Conservation (phyloP, 768 basidiomycete genomes). For the Tephrocybe sp. region DNA sequence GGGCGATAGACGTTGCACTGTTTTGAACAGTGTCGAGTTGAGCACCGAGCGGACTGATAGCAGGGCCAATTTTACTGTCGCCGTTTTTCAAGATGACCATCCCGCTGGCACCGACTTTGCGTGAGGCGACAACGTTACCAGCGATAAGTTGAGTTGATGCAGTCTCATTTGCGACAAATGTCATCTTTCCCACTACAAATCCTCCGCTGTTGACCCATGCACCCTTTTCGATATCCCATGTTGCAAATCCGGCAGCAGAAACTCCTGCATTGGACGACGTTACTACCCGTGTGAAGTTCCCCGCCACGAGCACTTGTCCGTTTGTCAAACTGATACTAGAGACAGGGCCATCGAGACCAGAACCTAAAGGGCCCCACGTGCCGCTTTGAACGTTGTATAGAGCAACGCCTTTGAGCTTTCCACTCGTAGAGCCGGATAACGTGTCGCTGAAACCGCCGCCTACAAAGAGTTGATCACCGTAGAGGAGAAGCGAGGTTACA, state of each 20-base stretch:
- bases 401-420: constrained; percentile 60
- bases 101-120: constrained; percentile 73
- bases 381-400: constrained; percentile 67
- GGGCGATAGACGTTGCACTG: constrained; percentile 23
- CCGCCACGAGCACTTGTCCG: constrained; percentile 62
- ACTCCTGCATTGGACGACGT: constrained; percentile 31
- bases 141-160: constrained; percentile 63
- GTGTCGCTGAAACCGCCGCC: constrained; percentile 90
- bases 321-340: constrained; percentile 51
- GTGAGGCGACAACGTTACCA: constrained; percentile 58
- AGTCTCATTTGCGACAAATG: constrained; percentile 69
- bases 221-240: constrained; percentile 61
- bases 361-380: constrained; percentile 67
- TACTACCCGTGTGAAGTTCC: constrained; percentile 66
- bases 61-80: constrained; percentile 45
- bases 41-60: constrained; percentile 60
- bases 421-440: constrained; percentile 46
- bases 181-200: constrained; percentile 69
- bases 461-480: constrained; percentile 69
- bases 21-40: constrained; percentile 46
- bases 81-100: constrained; percentile 78
- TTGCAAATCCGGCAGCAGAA: constrained; percentile 63
- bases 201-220: constrained; percentile 78
- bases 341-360: constrained; percentile 80
- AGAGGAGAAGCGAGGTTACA: constrained; percentile 66